Evolutionary conservation across 2,329 filamentous ascomycete genomes (phyloP).

Genomic region (Arthrobotrys megalospora): DNA sequence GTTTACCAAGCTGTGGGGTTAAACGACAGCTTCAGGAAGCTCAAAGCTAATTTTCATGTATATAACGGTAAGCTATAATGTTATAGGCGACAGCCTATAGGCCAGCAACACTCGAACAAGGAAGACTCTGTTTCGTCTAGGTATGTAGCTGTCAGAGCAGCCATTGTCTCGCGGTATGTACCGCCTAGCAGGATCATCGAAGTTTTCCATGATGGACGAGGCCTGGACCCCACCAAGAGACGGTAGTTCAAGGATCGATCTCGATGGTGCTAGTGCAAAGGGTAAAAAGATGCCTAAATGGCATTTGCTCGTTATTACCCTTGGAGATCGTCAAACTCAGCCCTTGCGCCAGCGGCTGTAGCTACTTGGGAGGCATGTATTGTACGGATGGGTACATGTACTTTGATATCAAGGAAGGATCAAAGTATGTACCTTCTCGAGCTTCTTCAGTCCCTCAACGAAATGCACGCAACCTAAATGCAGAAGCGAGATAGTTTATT

Average conservation of each 20-base stretch:
- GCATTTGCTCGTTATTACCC: constrained; percentile 39
- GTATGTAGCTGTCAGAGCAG: constrained; percentile 46
- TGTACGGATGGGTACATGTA: constrained; percentile 55
- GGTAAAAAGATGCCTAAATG: constrained; percentile 59
- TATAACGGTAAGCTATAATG: constrained; percentile 46
- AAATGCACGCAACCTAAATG: constrained; percentile 60
- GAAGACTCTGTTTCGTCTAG: constrained; percentile 40
- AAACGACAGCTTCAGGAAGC: constrained; percentile 42
- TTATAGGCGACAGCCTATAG: constrained; percentile 31
- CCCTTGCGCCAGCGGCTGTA: constrained; percentile 59
- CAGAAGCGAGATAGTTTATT: constrained; percentile 62
- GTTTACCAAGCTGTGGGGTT: constrained; percentile 29
- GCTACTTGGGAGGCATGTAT: constrained; percentile 36
- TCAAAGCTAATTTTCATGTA: constrained; percentile 36
- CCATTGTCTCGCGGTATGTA: constrained; percentile 54
- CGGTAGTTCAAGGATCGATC: constrained; percentile 42
- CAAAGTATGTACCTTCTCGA: constrained; percentile 37
- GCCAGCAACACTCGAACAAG: constrained; percentile 12
- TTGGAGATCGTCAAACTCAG: constrained; percentile 51
- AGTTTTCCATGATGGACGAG: constrained; percentile 32
- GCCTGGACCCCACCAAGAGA: constrained; percentile 31
- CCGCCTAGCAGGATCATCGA: constrained; percentile 49
- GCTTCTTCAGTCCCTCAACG: constrained; percentile 47
- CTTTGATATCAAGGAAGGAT: constrained; percentile 43
- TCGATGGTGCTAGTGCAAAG: constrained; percentile 47